phyloP scores from a whole-genome alignment of 2,329 filamentous ascomycete genomes.

The Escovopsis sp. region DNA sequence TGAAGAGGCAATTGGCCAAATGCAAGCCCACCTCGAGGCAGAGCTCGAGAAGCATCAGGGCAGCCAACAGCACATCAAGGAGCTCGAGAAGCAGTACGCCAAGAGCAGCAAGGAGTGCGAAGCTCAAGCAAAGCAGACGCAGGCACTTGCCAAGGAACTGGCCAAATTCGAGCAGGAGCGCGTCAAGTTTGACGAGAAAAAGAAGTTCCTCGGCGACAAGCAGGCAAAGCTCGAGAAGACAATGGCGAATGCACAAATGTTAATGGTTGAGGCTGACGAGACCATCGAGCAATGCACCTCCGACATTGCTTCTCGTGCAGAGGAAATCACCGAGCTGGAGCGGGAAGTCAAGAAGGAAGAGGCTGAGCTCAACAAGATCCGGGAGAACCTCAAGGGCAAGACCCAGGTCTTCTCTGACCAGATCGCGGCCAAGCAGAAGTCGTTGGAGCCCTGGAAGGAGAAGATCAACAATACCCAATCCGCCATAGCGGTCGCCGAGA shows the following conservation, averaged over 20 bases:
- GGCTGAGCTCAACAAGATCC: slow-evolving; percentile 64
- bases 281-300: slow-evolving; percentile 63
- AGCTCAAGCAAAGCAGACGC: slow-evolving; percentile 64
- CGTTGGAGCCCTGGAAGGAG: slow-evolving; percentile 88
- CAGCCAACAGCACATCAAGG: slow-evolving; percentile 78
- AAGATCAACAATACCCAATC: slow-evolving; percentile 96
- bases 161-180: slow-evolving; percentile 89
- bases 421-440: slow-evolving; percentile 84
- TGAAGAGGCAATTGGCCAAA: slow-evolving; percentile 77
- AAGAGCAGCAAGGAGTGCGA: slow-evolving; percentile 74
- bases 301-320: slow-evolving; percentile 62
- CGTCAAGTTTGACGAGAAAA: slow-evolving; percentile 96
- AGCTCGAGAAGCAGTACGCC: slow-evolving; percentile 72
- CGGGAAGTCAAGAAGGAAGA: slow-evolving; percentile 65
- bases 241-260: slow-evolving; percentile 60
- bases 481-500: slow-evolving; percentile 83
- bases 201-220: slow-evolving; percentile 82
- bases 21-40: slow-evolving; percentile 71
- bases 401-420: slow-evolving; percentile 89
- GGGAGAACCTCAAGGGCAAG: slow-evolving; percentile 83
- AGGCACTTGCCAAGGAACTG: slow-evolving; percentile 70
- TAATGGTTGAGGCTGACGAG: slow-evolving; percentile 58
- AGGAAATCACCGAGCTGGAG: slow-evolving; percentile 66
- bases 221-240: slow-evolving; percentile 90
- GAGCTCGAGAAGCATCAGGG: slow-evolving; percentile 89